Evolutionary conservation across 2,329 filamentous ascomycete genomes (phyloP), one percentile per base, ranked within the genome.

Genomic region (Penicillium sp.): DNA sequence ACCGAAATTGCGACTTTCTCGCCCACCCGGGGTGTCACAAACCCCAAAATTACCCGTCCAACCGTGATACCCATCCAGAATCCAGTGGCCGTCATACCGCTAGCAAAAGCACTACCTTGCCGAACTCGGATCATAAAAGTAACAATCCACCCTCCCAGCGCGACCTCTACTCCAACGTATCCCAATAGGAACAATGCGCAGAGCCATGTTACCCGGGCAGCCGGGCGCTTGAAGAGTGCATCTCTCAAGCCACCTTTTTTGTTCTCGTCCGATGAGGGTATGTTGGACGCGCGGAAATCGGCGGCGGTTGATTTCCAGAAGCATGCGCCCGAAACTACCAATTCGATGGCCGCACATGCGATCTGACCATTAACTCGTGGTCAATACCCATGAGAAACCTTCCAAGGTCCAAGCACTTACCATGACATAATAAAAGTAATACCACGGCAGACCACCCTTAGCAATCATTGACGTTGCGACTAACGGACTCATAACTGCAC

Each of bases 41-140:
- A 94, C 0, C 90, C 90, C 17, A 96, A 75, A 0, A 87, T 71
- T 3, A 94, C 77, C 1, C 91, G 80, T 0, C 91, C 91, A 0
- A 91, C 73, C 0, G 90, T 93, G 61, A 96, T 81, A 0, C 91
- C 91, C 43, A 91, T 82, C 91, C 91, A 96, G 76, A 93, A 96
- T 0, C 90, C 87, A 0, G 90, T 93, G 0, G 86, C 87, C 0
- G 85, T 86, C 77, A 94, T 85, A 3, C 91, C 91, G 35, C 88
- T 87, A 2, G 86, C 81, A 68, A 94, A 93, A 0, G 85, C 78
- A 25, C 79, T 82, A 4, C 87, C 90, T 38, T 87, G 73, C 15
- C 92, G 84, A 25, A 92, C 86, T 21, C 83, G 79, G n/a, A 93
- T 85, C 90, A 96, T 96, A 71, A 96, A 96, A 0, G 87, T 88